phyloP scores from a whole-genome alignment of 75 land plant genomes.

The Picea glauca region DNA sequence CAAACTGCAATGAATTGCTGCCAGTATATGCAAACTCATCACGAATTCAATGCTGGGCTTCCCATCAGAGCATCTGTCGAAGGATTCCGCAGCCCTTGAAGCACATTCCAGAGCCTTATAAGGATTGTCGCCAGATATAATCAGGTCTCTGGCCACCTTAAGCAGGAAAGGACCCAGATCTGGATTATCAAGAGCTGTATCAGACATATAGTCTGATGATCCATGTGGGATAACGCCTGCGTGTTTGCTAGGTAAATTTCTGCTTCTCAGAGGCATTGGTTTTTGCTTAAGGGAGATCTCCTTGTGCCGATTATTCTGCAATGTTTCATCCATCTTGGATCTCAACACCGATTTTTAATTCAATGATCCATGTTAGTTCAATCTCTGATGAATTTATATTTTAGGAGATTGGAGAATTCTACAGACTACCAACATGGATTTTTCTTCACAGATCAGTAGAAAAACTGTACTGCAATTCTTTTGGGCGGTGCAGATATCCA shows the following conservation, averaged over 20 bases:
- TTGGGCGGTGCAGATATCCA: neutral
- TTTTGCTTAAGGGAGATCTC: neutral
- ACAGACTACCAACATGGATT: neutral
- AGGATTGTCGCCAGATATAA: conserved; percentile 75
- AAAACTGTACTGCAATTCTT: too few species aligned
- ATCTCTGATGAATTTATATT: neutral
- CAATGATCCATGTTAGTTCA: neutral
- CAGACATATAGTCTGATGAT: neutral
- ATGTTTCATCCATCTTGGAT: neutral
- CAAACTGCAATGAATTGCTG: conserved; percentile 64
- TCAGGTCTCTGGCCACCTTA: conserved; percentile 73
- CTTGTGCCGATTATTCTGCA: neutral
- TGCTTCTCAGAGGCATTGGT: neutral
- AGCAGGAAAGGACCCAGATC: conserved; percentile 87
- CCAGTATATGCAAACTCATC: conserved; percentile 81
- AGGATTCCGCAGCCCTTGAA: conserved; percentile 62
- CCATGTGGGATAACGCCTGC: neutral
- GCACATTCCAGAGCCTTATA: conserved; percentile 80
- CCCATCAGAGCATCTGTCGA: conserved; percentile 57
- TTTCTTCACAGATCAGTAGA: neutral
- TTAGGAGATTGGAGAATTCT: neutral
- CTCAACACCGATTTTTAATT: neutral
- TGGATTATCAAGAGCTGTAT: conserved; percentile 51
- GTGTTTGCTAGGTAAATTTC: neutral
- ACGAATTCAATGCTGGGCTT: conserved; percentile 71